Evolutionary conservation across 1,139 yeast species (phyloP), one percentile per base, ranked within the genome.

Genomic region (Scheffersomyces titani): DNA sequence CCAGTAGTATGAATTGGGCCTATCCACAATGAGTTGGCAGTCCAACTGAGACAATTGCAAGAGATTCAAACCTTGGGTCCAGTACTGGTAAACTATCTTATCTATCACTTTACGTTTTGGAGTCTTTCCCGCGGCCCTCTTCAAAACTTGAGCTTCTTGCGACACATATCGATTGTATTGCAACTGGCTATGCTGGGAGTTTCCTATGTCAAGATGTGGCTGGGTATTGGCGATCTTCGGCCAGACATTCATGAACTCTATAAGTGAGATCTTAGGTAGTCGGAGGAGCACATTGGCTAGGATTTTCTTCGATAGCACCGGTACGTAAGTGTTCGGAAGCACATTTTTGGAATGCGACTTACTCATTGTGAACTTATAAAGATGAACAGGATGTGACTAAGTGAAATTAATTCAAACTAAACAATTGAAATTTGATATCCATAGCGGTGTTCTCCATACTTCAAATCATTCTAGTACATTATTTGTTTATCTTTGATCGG

Each of bases 21-120:
- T 78, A 62, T 87, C 88, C 4, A 88, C 82, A 48, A 89, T 74
- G 51, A 81, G 67, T 62, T 86, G 89, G 57, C 89, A 83, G 63
- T 90, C 96, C 7, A 89, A 72, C 61, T 89, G 93, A 0, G 96
- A 89, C 51, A 87, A 68, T 66, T 90, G 97, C 19, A 85, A 76
- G 6, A 89, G 70, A 63, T 87, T 89, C 52, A 90, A 70, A 0
- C 96, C 96, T 3, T 73, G 64, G 0, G 83, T 76, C 86, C 92
- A 90, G 65, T 77, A 84, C 44, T 85, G 85, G 47, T 74, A 76
- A 7, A 87, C 60, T 16, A 88, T 73, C 52, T 72, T 71, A 57
- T 86, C 88, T 2, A 86, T 73, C 13, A 87, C 64, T 56, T 73
- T 75, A 50, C 78, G 67, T 63, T 86, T 87, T 13, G 80, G 67